These are phyloP conservation scores for Blepharisma stoltei DNA, from an alignment of 73 alveolate species.

Conservation along the genomic window DNA sequence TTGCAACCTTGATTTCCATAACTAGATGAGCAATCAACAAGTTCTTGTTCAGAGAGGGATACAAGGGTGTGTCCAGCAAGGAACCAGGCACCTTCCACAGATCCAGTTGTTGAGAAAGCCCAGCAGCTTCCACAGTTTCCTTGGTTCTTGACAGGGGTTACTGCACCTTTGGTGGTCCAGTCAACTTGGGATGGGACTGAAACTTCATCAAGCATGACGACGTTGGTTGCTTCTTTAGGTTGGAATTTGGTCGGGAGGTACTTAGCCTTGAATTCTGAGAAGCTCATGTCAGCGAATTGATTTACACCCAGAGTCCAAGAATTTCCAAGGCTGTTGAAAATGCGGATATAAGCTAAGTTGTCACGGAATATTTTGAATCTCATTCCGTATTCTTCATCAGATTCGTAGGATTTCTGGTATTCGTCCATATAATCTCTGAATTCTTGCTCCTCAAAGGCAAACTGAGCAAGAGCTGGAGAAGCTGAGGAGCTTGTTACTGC, in stretches of 20 bases:
- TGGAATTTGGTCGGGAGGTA: slow-evolving; percentile 1
- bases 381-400: slow-evolving; percentile 44
- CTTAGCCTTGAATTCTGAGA: slow-evolving; percentile 8
- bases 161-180: slow-evolving; percentile 75
- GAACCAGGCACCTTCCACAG: slow-evolving; percentile 77
- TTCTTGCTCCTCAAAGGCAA: slow-evolving; percentile 30
- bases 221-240: neutral
- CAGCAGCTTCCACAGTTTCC: slow-evolving; percentile 89
- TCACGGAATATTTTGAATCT: slow-evolving; percentile 33
- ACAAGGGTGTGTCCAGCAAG: slow-evolving; percentile 41
- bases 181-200: slow-evolving; percentile 37
- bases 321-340: neutral
- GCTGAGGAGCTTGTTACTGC: no score
- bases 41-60: slow-evolving; percentile 62
- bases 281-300: slow-evolving; percentile 33
- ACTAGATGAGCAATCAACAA: slow-evolving; percentile 80
- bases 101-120: slow-evolving; percentile 82
- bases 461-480: no score
- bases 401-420: slow-evolving; percentile 45
- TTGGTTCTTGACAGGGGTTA: slow-evolving; percentile 65
- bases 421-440: slow-evolving; percentile 50
- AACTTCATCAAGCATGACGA: neutral
- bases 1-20: slow-evolving; percentile 73
- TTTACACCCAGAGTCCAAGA: neutral
- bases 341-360: slow-evolving; percentile 23